Evolutionary conservation across 805 yeast species (phyloP), one percentile per base, ranked within the genome.

Genomic region (Wickerhamiella kazuoi): DNA sequence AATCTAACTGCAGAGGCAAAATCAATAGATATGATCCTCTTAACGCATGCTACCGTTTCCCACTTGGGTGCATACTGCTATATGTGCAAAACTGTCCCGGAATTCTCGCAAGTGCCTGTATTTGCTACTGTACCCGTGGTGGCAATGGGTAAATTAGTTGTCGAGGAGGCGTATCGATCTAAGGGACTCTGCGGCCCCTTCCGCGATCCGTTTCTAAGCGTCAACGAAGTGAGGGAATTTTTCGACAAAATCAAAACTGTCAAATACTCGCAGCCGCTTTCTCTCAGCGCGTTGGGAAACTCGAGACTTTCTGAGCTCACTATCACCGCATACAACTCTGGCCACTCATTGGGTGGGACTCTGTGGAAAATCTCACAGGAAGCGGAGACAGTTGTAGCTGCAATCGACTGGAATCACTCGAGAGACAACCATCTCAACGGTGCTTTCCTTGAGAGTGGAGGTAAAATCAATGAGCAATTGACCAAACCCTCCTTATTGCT

Each of bases 331-430:
- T 74, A 76, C 48, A 84, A 80, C 55, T 76, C 96, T 0, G 99
- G 99, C 3, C 94, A 82, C 53, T 68, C 93, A 0, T 65, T 90
- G 21, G 99, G 99, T 44, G 97, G 98, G 13, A 74, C 93, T 0
- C 72, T 86, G 35, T 86, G 96, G 96, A 62, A 76, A 29, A 56
- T 87, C 9, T 68, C 70, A 34, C 75, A 76, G 41, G 74, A 78
- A 44, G 70, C 76, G 15, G 96, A 87, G 47, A 77, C 77, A 45
- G 62, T 86, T n/a, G 63, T 87, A 2, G 82, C 83, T 56, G 93
- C 94, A 0, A 84, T 90, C 2, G 74, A 79, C 34, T 90, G 97
- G 97, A 87, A 86, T 55, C 97, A 90, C 54, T 76, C 96, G 1
- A 75, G 74, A 46, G 97, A 87, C 52, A 69, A 81, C 0, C 84